Conservation (phyloP, 1,284 basidiomycete genomes). For the Trametes versicolor region DNA sequence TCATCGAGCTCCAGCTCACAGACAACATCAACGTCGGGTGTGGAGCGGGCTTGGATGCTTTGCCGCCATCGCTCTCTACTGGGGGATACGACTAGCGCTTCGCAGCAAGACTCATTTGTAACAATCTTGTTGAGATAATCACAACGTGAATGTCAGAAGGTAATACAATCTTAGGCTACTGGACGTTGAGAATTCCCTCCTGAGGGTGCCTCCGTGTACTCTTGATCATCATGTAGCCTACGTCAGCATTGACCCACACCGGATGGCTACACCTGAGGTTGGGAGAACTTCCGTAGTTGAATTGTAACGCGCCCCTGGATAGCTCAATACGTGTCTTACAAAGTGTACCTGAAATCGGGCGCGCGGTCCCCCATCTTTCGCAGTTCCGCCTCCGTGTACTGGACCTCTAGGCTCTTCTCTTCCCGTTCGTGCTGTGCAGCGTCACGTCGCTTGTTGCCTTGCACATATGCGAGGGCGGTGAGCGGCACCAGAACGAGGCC, state of each 20-base stretch:
- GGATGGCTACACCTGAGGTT: no score
- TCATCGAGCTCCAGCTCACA: conserved; percentile 60
- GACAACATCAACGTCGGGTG: conserved; percentile 60
- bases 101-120: no score
- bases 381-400: conserved; percentile 48
- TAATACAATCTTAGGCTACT: no score
- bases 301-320: no score
- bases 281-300: no score
- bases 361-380: conserved; percentile 67
- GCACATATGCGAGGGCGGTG: conserved; percentile 57
- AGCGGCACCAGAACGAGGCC: conserved; percentile 64
- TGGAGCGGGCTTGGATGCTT: conserved; percentile 53
- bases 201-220: no score
- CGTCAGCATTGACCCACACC: neutral
- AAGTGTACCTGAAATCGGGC: conserved; percentile 70
- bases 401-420: conserved; percentile 16
- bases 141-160: no score
- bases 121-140: no score
- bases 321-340: conserved; percentile 43
- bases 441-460: conserved; percentile 59
- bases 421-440: conserved; percentile 27
- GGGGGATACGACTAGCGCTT: conserved; percentile 52
- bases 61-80: conserved; percentile 70
- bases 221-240: neutral
- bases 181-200: no score